Percentiles rank a stretch among this genome's conserved stretches.
These are phyloP conservation scores for Colletotrichum tamarilloi DNA, from an alignment of 2,329 filamentous ascomycete species.

Conservation along the genomic window DNA sequence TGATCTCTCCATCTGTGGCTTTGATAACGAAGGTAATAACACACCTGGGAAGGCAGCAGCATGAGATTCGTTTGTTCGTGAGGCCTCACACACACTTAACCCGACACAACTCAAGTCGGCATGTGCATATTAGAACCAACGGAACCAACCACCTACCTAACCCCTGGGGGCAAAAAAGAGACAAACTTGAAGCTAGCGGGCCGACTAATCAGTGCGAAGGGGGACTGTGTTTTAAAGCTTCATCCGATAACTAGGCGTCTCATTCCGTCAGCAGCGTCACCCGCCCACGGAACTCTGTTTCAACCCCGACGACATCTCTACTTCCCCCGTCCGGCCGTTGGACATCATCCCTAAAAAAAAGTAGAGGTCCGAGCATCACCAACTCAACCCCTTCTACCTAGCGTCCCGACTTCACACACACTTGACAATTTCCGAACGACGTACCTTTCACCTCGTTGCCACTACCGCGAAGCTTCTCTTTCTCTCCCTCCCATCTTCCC, in stretches of 20 bases:
- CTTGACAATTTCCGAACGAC: background rate
- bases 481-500: background rate
- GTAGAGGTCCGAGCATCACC: conserved; percentile 26
- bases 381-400: background rate
- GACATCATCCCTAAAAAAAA: conserved; percentile 23
- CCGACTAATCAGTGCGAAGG: conserved; percentile 15
- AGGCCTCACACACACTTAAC: background rate
- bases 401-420: conserved; percentile 14
- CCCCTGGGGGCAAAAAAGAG: background rate
- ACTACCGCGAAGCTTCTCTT: background rate
- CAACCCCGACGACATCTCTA: conserved; percentile 24
- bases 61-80: background rate
- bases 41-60: background rate
- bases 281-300: conserved; percentile 33
- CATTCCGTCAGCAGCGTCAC: conserved; percentile 33
- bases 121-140: background rate
- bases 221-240: conserved; percentile 22
- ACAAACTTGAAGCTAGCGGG: conserved; percentile 10
- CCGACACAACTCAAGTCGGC: background rate
- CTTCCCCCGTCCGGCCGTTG: conserved; percentile 31
- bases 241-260: conserved; percentile 26
- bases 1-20: conserved; percentile 17
- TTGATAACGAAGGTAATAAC: conserved; percentile 1
- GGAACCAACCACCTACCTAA: background rate
- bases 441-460: background rate